Conservation (phyloP, 1,284 basidiomycete species). For the Malassezia brasiliensis region DNA sequence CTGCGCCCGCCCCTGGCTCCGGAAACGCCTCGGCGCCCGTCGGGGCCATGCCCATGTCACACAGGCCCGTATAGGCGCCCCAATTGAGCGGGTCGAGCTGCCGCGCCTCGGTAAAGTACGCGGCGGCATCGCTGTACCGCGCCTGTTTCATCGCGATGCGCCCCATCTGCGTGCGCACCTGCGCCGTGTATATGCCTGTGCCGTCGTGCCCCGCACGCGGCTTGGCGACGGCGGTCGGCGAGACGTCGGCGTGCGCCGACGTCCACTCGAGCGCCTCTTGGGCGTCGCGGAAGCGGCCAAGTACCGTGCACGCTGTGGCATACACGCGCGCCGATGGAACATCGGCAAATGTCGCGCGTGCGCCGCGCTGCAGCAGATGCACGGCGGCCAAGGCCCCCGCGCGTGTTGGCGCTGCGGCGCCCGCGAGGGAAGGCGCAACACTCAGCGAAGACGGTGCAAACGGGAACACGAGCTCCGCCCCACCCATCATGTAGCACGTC, state of each 20-base stretch:
- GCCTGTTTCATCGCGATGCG: constrained; percentile 25
- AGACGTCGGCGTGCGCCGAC: background rate
- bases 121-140: constrained; percentile 22
- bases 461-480: constrained; percentile 31
- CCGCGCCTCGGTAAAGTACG: constrained; percentile 21
- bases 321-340: constrained; percentile 32
- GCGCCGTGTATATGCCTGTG: constrained; percentile 15
- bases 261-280: constrained; percentile 25
- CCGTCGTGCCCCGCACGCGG: constrained; percentile 4
- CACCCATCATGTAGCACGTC: constrained; percentile 32
- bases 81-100: constrained; percentile 33
- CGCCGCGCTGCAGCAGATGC: constrained; percentile 35
- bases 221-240: constrained; percentile 19
- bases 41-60: constrained; percentile 26
- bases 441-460: constrained; percentile 30
- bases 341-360: constrained; percentile 28
- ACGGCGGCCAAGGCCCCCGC: constrained; percentile 35
- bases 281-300: constrained; percentile 31
- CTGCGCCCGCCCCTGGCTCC: too few relatives aligned
- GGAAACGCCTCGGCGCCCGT: constrained; percentile 20
- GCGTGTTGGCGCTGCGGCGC: constrained; percentile 17
- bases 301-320: constrained; percentile 27
- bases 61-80: constrained; percentile 35
- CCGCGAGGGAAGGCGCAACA: constrained; percentile 18
- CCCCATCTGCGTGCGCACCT: constrained; percentile 27